Evolutionary conservation across 2,329 filamentous ascomycete species (phyloP).

Genomic region (Neofusicoccum laricinum): DNA sequence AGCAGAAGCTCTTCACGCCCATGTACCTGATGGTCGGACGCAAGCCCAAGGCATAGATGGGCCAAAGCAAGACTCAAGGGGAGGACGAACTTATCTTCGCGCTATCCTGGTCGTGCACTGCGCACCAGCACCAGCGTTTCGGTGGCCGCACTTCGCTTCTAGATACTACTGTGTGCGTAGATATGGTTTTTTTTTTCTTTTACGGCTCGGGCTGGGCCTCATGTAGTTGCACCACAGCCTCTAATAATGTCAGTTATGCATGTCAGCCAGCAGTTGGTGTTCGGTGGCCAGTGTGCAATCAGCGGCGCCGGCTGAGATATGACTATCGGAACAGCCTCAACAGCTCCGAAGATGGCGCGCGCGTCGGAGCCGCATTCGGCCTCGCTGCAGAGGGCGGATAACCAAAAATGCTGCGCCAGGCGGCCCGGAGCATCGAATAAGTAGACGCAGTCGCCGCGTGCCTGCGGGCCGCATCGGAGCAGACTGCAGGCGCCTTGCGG

Average conservation of each 20-base stretch:
- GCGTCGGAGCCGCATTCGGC: slow-evolving; percentile 1
- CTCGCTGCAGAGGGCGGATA: neutral
- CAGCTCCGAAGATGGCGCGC: slow-evolving; percentile 5
- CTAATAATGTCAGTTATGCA: slow-evolving; percentile 9
- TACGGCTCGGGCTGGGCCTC: slow-evolving; percentile 14
- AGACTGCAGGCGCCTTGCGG: neutral
- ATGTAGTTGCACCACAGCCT: slow-evolving; percentile 4
- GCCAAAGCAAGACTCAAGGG: neutral
- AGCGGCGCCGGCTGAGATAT: neutral
- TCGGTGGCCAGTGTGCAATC: neutral
- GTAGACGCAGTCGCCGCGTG: neutral
- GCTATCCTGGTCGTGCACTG: neutral
- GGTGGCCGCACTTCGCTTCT: slow-evolving; percentile 12
- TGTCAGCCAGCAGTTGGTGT: neutral
- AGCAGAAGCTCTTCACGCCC: slow-evolving; percentile 91
- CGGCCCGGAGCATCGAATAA: neutral
- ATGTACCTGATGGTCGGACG: slow-evolving; percentile 97
- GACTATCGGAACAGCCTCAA: slow-evolving; percentile 8
- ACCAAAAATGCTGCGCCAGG: neutral
- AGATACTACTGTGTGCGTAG: slow-evolving; percentile 5
- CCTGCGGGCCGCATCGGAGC: neutral
- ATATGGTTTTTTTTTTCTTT: slow-evolving; percentile 1
- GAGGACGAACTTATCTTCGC: neutral
- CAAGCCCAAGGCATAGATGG: slow-evolving; percentile 59
- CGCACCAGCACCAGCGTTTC: neutral